Conservation (phyloP, 106 monocot species). For the Dendrobium nobile region DNA sequence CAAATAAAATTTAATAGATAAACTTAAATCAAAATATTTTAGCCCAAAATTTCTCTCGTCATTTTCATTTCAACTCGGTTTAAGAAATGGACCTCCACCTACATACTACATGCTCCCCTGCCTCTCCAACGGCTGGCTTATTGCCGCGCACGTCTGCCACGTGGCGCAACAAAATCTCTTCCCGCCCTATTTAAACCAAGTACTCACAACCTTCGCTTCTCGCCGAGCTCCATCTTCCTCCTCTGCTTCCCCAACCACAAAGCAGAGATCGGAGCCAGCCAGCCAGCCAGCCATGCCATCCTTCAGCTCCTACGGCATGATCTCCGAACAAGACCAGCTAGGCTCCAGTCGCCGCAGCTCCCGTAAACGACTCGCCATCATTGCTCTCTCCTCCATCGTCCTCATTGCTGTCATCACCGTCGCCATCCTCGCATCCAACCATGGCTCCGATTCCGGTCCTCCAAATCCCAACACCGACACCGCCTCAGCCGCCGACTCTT, state of each 20-base stretch:
- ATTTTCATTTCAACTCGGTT: background rate
- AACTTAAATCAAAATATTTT: too few relatives aligned
- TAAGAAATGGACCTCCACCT: background rate
- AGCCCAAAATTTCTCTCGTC: too few relatives aligned
- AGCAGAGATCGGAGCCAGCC: background rate
- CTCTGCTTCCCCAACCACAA: background rate
- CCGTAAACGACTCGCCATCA: conserved; percentile 1
- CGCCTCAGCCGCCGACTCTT: background rate
- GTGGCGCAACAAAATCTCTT: background rate
- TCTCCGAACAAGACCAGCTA: background rate
- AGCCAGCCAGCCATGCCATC: conserved; percentile 1
- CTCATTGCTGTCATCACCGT: conserved; percentile 32
- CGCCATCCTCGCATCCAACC: conserved; percentile 13
- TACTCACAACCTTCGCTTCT: background rate
- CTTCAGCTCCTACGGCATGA: background rate
- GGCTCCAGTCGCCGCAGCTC: background rate
- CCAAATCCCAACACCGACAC: background rate
- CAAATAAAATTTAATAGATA: too few relatives aligned
- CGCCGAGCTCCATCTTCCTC: background rate
- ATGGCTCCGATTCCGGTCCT: background rate
- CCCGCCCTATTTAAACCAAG: conserved; percentile 4
- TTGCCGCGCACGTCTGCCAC: conserved; percentile 1
- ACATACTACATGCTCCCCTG: background rate
- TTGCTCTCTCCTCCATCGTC: conserved; percentile 21
- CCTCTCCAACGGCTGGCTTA: background rate